These are phyloP conservation scores for Rhizoctonia solani DNA, from an alignment of 1,284 basidiomycete genomes.

Conservation along the genomic window DNA sequence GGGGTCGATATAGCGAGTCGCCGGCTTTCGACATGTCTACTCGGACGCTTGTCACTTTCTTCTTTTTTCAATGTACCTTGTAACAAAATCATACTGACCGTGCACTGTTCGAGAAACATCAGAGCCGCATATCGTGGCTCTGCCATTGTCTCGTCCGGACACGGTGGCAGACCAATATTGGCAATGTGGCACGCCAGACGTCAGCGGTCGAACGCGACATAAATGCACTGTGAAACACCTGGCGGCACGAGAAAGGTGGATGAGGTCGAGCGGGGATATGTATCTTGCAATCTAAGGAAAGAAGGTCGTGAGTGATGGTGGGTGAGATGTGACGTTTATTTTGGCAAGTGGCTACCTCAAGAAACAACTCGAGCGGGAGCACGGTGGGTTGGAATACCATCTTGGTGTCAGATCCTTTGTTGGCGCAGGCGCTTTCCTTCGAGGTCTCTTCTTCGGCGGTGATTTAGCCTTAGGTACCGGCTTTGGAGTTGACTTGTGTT, in stretches of 20 bases:
- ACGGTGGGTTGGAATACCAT: too few relatives aligned
- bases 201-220: neutral
- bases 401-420: too few relatives aligned
- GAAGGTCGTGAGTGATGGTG: neutral
- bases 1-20: neutral
- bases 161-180: conserved; percentile 8
- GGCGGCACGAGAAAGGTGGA: neutral
- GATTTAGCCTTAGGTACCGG: too few relatives aligned
- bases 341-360: too few relatives aligned
- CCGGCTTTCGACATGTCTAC: neutral
- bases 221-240: neutral
- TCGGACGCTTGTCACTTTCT: too few relatives aligned
- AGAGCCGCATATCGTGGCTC: conserved; percentile 8
- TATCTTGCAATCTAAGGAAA: neutral
- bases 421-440: too few relatives aligned
- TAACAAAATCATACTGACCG: conserved; percentile 1
- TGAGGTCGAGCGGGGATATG: neutral
- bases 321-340: neutral
- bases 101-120: conserved; percentile 1
- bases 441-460: too few relatives aligned
- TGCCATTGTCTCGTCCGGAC: neutral
- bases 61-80: too few relatives aligned
- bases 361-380: neutral
- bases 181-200: neutral
- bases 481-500: too few relatives aligned